phyloP scores from a whole-genome alignment of 257 asterid genomes.

The Solanum appendiculatum region DNA sequence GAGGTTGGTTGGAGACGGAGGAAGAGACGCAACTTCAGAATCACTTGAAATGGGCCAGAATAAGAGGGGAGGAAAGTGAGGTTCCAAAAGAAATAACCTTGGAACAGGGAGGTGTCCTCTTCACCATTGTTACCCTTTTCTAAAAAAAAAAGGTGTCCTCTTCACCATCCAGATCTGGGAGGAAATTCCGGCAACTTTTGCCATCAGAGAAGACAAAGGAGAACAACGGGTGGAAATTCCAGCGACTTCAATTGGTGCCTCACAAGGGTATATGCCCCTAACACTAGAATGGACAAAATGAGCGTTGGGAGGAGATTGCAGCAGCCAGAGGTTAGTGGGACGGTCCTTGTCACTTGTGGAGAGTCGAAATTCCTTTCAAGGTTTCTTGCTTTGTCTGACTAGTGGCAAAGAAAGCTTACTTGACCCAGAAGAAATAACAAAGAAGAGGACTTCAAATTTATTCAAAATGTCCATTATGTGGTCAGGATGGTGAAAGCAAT shows the following conservation, averaged over 20 bases:
- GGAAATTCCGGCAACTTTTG: background rate
- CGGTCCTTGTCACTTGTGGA: background rate
- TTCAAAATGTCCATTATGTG: background rate
- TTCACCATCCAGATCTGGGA: background rate
- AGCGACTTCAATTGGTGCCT: background rate
- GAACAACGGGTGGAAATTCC: background rate
- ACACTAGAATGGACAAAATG: background rate
- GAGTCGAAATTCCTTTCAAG: background rate
- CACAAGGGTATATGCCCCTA: background rate
- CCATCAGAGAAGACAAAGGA: background rate
- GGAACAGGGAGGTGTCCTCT: background rate
- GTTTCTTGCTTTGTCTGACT: background rate
- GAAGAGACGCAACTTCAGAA: background rate
- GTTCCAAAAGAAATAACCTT: background rate
- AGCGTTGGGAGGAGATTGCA: background rate
- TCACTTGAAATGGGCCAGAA: background rate
- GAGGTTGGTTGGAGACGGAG: background rate
- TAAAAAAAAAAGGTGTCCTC: background rate
- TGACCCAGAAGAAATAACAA: background rate
- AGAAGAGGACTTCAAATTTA: background rate
- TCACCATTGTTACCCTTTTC: too few relatives aligned
- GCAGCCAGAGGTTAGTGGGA: background rate
- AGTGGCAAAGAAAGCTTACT: background rate
- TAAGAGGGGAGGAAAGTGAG: background rate
- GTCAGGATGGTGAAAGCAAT: background rate